Evolutionary conservation across 768 basidiomycete genomes (phyloP), one percentile per base, ranked within the genome.

Genomic region (Tylopilus cervinicoccineus): DNA sequence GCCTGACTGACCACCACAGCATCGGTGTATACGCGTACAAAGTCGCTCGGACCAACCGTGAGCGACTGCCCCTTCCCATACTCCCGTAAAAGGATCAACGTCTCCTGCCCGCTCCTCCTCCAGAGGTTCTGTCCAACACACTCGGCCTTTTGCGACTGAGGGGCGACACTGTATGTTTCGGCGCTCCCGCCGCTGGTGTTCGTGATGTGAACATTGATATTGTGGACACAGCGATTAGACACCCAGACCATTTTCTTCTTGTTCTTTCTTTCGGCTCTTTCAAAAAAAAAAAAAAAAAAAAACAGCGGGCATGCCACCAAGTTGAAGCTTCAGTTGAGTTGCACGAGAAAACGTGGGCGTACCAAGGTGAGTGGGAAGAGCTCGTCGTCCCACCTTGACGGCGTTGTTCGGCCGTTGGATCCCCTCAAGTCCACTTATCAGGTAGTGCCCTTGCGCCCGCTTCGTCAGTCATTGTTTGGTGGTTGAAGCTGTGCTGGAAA

Each of bases 181-280:
- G 42, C 37, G n/a, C 50, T 50, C n/a, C 58, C 50, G 5, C 45
- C 47, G 22, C 23, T 43, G 16, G 26, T n/a, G 36, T 50, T 59
- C 13, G 57, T 46, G 4, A 59, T 23, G 6, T 41, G 9, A 16
- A 58, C 16, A 3, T 37, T 5, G 19, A 52, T 43, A 12, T 16
- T 8, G 13, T 23, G 13, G 14, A 1, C 6, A 2, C 23, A 17
- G 9, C 47, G 54, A 19, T 56, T 58, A 28, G 57, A 55, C 6
- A 59, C 43, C 57, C 57, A 59, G 24, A 58, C 53, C 56, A 55
- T 58, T 10, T 24, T 24, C 23, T 10, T 23, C 32, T 6, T 20
- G 54, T 10, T 24, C 27, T 29, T 10, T 23, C 32, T 6, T 20
- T n/a, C 14, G 14, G 22, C 33, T 27, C 17, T 16, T 31, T 22